These are phyloP conservation scores for Pythium folliculosum DNA, from an alignment of 352 stramenopile genomes.

Conservation along the genomic window DNA sequence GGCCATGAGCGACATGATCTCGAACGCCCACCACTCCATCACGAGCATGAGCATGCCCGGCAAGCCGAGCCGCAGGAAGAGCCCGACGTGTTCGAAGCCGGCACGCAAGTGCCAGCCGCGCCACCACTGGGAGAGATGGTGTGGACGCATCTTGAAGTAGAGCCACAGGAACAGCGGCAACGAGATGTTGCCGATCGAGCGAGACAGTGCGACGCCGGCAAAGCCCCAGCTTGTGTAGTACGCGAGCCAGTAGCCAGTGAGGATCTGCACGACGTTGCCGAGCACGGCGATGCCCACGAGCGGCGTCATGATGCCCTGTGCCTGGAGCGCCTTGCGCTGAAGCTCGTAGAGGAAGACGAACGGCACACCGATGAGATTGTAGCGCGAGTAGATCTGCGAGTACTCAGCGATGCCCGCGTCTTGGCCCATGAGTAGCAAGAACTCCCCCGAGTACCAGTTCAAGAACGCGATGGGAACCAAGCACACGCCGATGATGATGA, in stretches of 20 bases:
- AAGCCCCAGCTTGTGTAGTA: conserved; percentile 80
- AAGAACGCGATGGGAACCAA: conserved; percentile 49
- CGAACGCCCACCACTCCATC: conserved; percentile 82
- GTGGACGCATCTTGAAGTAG: conserved; percentile 47
- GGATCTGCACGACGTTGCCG: conserved; percentile 62
- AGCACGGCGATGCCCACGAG: conserved; percentile 56
- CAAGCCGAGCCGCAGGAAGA: conserved; percentile 70
- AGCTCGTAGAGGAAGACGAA: conserved; percentile 82
- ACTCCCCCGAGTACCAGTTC: conserved; percentile 52
- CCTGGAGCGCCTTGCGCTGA: conserved; percentile 66
- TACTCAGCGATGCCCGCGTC: conserved; percentile 45
- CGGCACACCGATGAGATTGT: conserved; percentile 61
- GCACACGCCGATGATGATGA: conserved; percentile 50
- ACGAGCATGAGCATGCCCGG: conserved; percentile 68
- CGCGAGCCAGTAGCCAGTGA: conserved; percentile 66
- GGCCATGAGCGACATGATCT: conserved; percentile 71
- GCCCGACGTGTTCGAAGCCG: conserved; percentile 44
- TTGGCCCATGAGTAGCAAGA: conserved; percentile 58
- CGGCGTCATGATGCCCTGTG: conserved; percentile 66
- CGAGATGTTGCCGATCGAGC: conserved; percentile 58
- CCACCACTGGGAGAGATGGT: conserved; percentile 56
- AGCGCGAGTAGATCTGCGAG: conserved; percentile 52
- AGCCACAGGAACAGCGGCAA: conserved; percentile 53
- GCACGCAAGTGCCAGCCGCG: conserved; percentile 58
- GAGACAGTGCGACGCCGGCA: conserved; percentile 69